Evolutionary conservation across 2,329 filamentous ascomycete species (phyloP), one percentile per base, ranked within the genome.

Genomic region (Pestalotiopsis sp.): DNA sequence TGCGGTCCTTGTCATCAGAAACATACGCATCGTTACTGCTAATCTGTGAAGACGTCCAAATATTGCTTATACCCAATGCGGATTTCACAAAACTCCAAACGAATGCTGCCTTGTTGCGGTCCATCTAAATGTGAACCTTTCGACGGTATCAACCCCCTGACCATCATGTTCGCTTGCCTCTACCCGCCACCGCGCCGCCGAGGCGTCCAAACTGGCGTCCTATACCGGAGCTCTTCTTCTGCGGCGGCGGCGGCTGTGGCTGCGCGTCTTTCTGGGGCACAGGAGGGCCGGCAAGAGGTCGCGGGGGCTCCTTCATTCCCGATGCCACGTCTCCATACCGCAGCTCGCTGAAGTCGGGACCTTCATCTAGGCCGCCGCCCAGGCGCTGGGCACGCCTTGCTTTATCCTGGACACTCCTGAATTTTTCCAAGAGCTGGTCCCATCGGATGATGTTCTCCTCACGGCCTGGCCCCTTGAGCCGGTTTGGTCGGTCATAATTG

Each of bases 401-500:
- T 70, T 90, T 90, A 73, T 99, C 96, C 77, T 99, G 96, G 1
- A 97, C 95, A 66, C 87, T 89, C 73, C 93, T 93, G 82, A 99
- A 99, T 77, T 98, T 97, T 72, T 99, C 96, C 4, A 99, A 87
- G 45, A 99, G 86, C 74, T 99, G 96, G 2, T 88, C 89, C 96
- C 96, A 99, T 67, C 92, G 91, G 74, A 99, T 97, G 41, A 90
- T 91, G 66, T 89, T 90, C 67, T 98, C 95, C 72, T 97, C 93
- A 67, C 95, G 87, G n/a, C 64, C 64, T 4, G 63, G 63, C 63
- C 88, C 90, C 79, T 88, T 98, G 62, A 98, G 86, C 70, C 94
- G 87, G 73, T 93, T 95, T 39, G 91, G 87, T 69, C 92, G 86
- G 74, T 94, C 92, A 79, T 91, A 93, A 72, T 83, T 87, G 68